These are phyloP conservation scores for Claviceps digitariae DNA, from an alignment of 2,329 filamentous ascomycete genomes.

Conservation along the genomic window DNA sequence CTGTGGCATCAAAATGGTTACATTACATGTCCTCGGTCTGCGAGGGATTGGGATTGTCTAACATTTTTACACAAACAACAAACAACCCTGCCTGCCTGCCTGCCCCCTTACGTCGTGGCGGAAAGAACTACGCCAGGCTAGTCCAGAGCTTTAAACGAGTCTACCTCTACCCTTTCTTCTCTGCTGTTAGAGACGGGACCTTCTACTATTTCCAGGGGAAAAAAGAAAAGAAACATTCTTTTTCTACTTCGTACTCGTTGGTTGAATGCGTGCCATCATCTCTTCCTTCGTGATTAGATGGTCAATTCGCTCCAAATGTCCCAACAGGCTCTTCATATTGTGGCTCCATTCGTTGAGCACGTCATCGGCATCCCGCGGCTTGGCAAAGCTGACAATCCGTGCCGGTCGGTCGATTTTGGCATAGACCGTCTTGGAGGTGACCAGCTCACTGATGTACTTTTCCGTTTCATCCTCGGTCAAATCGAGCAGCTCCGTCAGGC, in stretches of 20 bases:
- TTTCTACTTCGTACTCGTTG: constrained; percentile 29
- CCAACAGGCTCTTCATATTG: constrained; percentile 90
- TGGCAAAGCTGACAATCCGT: constrained; percentile 83
- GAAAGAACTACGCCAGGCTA: background rate
- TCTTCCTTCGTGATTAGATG: constrained; percentile 99
- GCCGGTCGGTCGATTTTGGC: constrained; percentile 95
- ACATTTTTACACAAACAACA: constrained; percentile 11
- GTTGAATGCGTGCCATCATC: constrained; percentile 98
- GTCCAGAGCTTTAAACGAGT: background rate
- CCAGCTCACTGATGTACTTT: constrained; percentile 95
- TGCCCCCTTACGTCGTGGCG: background rate
- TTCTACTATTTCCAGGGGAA: too few species aligned
- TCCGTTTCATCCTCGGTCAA: constrained; percentile 92
- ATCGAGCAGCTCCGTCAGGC: constrained; percentile 81
- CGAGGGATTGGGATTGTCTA: constrained; percentile 21
- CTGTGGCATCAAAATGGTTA: constrained; percentile 9
- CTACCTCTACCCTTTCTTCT: background rate
- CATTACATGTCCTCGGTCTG: constrained; percentile 14
- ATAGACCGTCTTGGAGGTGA: constrained; percentile 95
- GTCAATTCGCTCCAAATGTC: constrained; percentile 79
- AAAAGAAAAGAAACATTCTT: constrained; percentile 3
- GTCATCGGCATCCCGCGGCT: constrained; percentile 89
- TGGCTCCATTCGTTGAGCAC: constrained; percentile 96
- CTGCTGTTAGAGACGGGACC: background rate
- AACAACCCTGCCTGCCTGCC: constrained; percentile 11